phyloP scores from a whole-genome alignment of 169 alveolate genomes.

The Perkinsus chesapeaki region DNA sequence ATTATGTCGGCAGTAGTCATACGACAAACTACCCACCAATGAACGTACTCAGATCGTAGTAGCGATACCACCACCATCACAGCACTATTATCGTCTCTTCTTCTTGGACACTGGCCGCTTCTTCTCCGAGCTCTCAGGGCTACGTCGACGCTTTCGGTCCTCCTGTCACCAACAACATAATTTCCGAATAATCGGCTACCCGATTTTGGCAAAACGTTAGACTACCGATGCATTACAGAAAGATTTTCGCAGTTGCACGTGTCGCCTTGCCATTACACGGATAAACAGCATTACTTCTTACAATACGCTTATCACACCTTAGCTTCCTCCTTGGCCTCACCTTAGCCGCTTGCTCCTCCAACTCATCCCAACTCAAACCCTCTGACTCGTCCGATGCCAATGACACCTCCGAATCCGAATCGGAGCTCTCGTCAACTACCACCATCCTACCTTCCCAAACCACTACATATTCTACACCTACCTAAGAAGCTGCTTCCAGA shows the following conservation, averaged over 20 bases:
- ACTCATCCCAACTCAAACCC: slow-evolving; percentile 75
- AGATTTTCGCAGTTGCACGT: too few relatives aligned
- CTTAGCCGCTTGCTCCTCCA: slow-evolving; percentile 45
- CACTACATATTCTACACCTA: slow-evolving; percentile 33
- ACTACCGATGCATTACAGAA: neutral
- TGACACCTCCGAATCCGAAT: slow-evolving; percentile 63
- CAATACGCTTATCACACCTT: too few relatives aligned
- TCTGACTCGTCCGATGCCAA: slow-evolving; percentile 73
- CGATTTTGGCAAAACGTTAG: neutral
- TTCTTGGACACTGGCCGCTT: slow-evolving; percentile 8
- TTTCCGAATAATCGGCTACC: too few relatives aligned
- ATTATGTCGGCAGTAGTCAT: too few relatives aligned
- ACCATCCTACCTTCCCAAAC: slow-evolving; percentile 54
- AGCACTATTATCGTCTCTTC: slow-evolving; percentile 8
- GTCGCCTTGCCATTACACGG: too few relatives aligned
- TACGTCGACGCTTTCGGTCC: neutral
- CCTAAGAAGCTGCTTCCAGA: neutral
- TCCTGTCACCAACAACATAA: neutral
- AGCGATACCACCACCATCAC: neutral
- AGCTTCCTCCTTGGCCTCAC: too few relatives aligned
- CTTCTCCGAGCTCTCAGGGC: neutral
- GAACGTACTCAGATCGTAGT: too few relatives aligned
- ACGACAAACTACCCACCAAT: too few relatives aligned
- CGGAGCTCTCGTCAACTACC: slow-evolving; percentile 60
- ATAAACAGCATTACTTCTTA: too few relatives aligned